Percentiles rank a stretch among this genome's conserved stretches.
phyloP scores from a whole-genome alignment of 164 flowering plant genomes.

The Vitis riparia region DNA sequence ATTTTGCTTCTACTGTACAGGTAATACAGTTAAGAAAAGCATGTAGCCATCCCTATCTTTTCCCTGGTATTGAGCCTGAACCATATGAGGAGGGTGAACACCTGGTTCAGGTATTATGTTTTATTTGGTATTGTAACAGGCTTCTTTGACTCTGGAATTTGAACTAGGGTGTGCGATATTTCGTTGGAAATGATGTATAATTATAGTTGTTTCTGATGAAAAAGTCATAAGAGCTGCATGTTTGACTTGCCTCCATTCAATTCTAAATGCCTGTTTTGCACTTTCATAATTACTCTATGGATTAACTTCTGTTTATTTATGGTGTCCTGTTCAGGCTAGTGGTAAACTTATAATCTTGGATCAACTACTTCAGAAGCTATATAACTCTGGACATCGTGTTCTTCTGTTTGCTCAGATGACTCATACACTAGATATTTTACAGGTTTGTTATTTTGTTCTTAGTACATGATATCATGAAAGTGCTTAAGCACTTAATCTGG shows the following conservation, averaged over 20 bases:
- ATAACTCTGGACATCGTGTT: slow-evolving; percentile 74
- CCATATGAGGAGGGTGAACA: slow-evolving; percentile 97
- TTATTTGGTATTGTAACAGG: background rate
- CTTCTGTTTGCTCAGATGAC: slow-evolving; percentile 96
- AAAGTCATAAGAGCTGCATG: too few relatives aligned
- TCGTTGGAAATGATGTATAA: too few relatives aligned
- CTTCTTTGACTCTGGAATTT: background rate
- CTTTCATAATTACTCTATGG: background rate
- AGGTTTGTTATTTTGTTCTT: slow-evolving; percentile 42
- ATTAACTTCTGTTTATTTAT: slow-evolving; percentile 5
- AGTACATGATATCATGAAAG: background rate
- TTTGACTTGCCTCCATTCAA: background rate
- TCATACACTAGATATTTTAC: slow-evolving; percentile 89
- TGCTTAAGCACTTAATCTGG: background rate
- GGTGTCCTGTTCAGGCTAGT: slow-evolving; percentile 63
- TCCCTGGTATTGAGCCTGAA: slow-evolving; percentile 97
- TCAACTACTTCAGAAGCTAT: slow-evolving; percentile 71
- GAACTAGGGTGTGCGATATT: too few relatives aligned
- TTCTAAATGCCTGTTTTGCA: background rate
- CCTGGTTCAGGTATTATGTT: slow-evolving; percentile 68
- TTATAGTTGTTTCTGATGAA: too few relatives aligned
- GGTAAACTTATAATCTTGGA: slow-evolving; percentile 88
- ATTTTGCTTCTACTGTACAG: slow-evolving; percentile 32
- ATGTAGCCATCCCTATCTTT: slow-evolving; percentile 96
- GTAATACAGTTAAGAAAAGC: slow-evolving; percentile 89